Evolutionary conservation across 768 basidiomycete genomes (phyloP).

Genomic region (Termitomyces sp.): DNA sequence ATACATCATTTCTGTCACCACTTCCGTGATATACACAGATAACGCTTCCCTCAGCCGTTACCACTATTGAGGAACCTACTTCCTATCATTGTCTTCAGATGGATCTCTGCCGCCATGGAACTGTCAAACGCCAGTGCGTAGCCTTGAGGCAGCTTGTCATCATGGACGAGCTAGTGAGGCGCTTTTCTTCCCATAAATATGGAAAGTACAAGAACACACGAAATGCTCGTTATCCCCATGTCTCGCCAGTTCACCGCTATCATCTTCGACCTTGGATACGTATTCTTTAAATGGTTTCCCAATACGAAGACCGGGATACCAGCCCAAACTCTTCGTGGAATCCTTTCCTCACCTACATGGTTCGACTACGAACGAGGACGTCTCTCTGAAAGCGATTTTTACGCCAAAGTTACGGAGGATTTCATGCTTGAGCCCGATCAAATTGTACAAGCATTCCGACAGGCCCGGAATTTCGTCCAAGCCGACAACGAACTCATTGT

Average conservation of each 20-base stretch:
- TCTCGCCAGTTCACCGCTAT: slow-evolving; percentile 27
- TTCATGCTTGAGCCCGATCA: slow-evolving; percentile 34
- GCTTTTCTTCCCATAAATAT: slow-evolving; percentile 9
- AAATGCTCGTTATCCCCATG: slow-evolving; percentile 4
- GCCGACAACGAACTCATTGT: slow-evolving; percentile 39
- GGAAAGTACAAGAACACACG: neutral
- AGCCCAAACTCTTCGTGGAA: slow-evolving; percentile 34
- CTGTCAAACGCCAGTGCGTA: no score
- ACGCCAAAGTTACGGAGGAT: slow-evolving; percentile 33
- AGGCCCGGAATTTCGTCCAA: slow-evolving; percentile 44
- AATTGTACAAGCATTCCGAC: slow-evolving; percentile 39
- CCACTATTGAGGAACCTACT: no score
- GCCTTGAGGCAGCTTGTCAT: slow-evolving; percentile 19
- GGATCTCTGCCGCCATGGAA: no score
- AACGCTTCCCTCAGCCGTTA: no score
- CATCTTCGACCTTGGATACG: slow-evolving; percentile 55
- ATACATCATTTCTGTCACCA: no score
- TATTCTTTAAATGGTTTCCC: slow-evolving; percentile 52
- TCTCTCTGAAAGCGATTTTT: slow-evolving; percentile 40
- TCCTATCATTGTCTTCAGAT: no score
- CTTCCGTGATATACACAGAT: no score
- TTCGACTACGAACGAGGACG: slow-evolving; percentile 50
- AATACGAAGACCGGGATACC: slow-evolving; percentile 40
- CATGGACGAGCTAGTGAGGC: slow-evolving; percentile 7
- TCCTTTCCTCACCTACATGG: slow-evolving; percentile 46